These are phyloP conservation scores for Hymenoscyphus occultus DNA, from an alignment of 2,329 filamentous ascomycete genomes.

Conservation along the genomic window DNA sequence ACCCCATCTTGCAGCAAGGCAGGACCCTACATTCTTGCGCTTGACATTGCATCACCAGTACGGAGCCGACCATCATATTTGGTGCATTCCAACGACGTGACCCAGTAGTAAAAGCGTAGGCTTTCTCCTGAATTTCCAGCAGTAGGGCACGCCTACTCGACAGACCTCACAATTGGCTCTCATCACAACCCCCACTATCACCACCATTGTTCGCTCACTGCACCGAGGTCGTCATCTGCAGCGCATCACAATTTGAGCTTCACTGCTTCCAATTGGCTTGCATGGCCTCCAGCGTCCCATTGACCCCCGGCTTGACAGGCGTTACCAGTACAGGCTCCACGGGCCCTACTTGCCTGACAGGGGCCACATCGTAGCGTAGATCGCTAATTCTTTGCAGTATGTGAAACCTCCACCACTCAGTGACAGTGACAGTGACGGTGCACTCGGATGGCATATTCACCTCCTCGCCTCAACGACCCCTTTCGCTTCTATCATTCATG, in stretches of 20 bases:
- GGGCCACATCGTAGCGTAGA: constrained; percentile 20
- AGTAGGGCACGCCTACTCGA: background rate
- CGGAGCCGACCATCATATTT: background rate
- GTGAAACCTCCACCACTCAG: constrained; percentile 19
- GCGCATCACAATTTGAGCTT: background rate
- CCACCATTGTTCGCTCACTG: background rate
- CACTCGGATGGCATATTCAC: background rate
- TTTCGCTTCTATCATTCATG: background rate
- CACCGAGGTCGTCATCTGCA: background rate
- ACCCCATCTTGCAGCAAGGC: background rate
- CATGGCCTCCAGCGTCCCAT: too few species aligned
- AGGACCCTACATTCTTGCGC: background rate
- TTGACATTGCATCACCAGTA: background rate
- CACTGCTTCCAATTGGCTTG: background rate
- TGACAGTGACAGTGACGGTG: background rate
- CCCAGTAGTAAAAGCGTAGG: background rate
- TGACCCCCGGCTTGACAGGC: too few species aligned
- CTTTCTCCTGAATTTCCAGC: background rate
- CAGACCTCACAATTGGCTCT: background rate
- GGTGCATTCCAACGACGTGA: constrained; percentile 1
- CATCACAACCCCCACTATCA: background rate
- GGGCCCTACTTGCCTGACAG: background rate
- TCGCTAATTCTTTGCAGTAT: constrained; percentile 22
- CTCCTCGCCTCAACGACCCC: background rate
- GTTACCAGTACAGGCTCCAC: too few species aligned